Percentiles rank a stretch among this genome's conserved stretches.
These are phyloP conservation scores for Neopestalotiopsis clavispora DNA, from an alignment of 2,329 filamentous ascomycete species.

Conservation along the genomic window DNA sequence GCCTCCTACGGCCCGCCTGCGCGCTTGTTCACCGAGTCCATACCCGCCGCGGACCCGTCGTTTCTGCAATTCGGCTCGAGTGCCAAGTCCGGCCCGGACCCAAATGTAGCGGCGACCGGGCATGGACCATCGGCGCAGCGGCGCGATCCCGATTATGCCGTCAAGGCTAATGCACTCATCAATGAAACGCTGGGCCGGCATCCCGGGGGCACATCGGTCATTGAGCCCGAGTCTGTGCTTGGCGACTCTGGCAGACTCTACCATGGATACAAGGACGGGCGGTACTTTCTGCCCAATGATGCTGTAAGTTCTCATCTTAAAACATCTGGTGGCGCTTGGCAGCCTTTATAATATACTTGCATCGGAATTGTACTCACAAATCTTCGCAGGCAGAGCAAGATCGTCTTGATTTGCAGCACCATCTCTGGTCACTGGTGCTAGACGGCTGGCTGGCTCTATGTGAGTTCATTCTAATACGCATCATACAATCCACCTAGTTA, in stretches of 20 bases:
- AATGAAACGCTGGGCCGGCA: background rate
- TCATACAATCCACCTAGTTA: no score
- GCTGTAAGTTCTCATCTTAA: background rate
- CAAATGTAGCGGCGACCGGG: background rate
- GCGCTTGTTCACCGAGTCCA: background rate
- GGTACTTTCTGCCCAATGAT: slow-evolving; percentile 10
- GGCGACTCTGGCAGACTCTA: slow-evolving; percentile 6
- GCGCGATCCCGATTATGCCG: background rate
- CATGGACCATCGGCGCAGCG: no score
- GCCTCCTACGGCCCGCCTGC: background rate
- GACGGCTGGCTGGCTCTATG: slow-evolving; percentile 9
- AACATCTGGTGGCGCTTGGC: no score
- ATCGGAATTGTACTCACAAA: no score
- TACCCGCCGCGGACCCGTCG: background rate
- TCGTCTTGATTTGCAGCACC: slow-evolving; percentile 18
- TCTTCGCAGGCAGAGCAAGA: slow-evolving; percentile 14
- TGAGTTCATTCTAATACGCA: background rate
- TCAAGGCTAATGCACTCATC: background rate
- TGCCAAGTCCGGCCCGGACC: no score
- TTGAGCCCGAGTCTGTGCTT: slow-evolving; percentile 6
- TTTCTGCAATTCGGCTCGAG: background rate
- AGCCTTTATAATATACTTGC: no score
- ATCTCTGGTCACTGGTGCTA: background rate
- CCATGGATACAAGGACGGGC: slow-evolving; percentile 10
- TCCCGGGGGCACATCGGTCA: background rate